A percentile compares a stretch with the other conserved stretches of the same genome.
Conservation (phyloP, 352 stramenopile species). For the Elongisporangium anandrum region DNA sequence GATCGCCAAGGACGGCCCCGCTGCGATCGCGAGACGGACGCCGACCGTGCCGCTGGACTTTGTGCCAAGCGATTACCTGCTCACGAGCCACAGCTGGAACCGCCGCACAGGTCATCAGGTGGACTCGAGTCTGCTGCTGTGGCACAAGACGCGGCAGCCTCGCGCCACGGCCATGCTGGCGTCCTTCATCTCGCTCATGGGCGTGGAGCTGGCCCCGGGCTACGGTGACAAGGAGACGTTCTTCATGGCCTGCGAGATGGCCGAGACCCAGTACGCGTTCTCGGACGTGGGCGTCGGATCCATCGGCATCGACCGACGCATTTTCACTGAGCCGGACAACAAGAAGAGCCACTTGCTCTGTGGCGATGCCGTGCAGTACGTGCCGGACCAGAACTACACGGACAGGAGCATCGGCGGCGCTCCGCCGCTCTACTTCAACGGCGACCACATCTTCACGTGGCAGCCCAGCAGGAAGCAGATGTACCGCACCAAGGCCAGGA, state of each 20-base stretch:
- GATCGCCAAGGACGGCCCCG: background rate
- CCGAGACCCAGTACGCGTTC: conserved; percentile 42
- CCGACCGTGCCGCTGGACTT: conserved; percentile 21
- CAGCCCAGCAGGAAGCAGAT: conserved; percentile 19
- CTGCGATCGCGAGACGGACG: background rate
- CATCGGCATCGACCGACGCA: conserved; percentile 7
- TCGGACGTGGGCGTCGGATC: conserved; percentile 28
- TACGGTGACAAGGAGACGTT: conserved; percentile 59
- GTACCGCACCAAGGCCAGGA: conserved; percentile 25
- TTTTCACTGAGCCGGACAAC: background rate
- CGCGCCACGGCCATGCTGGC: conserved; percentile 38
- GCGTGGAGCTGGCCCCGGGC: conserved; percentile 10
- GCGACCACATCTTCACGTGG: conserved; percentile 33
- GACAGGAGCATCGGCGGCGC: background rate
- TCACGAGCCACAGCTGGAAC: conserved; percentile 28
- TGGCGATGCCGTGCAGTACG: conserved; percentile 11
- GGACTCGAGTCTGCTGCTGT: conserved; percentile 48
- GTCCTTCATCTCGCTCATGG: conserved; percentile 31
- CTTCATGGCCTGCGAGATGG: conserved; percentile 44
- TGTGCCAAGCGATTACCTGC: conserved; percentile 23
- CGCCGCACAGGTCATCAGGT: conserved; percentile 40
- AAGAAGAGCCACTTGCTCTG: conserved; percentile 5
- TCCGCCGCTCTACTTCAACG: conserved; percentile 41
- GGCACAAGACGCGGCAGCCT: conserved; percentile 31
- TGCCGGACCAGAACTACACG: conserved; percentile 1